Conservation (phyloP, 768 basidiomycete species). For the Rhizopogon salebrosus region DNA sequence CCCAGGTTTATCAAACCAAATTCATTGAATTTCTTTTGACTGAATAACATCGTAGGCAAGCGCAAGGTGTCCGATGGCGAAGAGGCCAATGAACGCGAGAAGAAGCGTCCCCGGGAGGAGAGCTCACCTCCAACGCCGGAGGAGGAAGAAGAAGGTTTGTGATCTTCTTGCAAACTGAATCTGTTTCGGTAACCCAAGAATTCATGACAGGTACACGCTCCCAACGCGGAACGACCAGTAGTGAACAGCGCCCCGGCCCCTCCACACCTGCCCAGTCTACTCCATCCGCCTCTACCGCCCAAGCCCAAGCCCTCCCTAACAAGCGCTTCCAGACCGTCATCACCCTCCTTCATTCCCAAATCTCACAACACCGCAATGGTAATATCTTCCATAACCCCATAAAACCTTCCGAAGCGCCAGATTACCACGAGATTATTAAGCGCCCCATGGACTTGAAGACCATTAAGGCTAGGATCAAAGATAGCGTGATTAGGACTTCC, state of each 20-base stretch:
- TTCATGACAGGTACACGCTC: constrained; percentile 8
- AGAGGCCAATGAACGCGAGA: constrained; percentile 40
- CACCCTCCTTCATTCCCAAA: constrained; percentile 72
- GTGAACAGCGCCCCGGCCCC: constrained; percentile 12
- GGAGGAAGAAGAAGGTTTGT: constrained; percentile 54
- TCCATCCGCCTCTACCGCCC: not conserved
- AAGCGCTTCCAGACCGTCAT: constrained; percentile 83
- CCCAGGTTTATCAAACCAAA: not conserved
- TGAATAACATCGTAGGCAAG: constrained; percentile 39
- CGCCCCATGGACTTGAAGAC: constrained; percentile 96
- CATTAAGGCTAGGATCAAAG: constrained; percentile 80
- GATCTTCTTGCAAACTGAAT: not conserved
- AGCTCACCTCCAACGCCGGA: constrained; percentile 50
- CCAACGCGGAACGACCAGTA: constrained; percentile 13
- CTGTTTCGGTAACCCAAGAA: not conserved
- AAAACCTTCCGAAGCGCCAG: constrained; percentile 81
- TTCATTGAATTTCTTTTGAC: not conserved
- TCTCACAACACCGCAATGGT: constrained; percentile 81
- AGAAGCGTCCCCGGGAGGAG: constrained; percentile 59
- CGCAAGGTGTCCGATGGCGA: constrained; percentile 52
- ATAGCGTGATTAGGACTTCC: constrained; percentile 75
- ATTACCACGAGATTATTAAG: constrained; percentile 88
- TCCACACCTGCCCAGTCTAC: constrained; percentile 12
- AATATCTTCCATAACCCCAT: constrained; percentile 91
- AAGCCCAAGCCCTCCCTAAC: constrained; percentile 29